phyloP scores from a whole-genome alignment of 352 stramenopile genomes.

The Lagenidium sp. region DNA sequence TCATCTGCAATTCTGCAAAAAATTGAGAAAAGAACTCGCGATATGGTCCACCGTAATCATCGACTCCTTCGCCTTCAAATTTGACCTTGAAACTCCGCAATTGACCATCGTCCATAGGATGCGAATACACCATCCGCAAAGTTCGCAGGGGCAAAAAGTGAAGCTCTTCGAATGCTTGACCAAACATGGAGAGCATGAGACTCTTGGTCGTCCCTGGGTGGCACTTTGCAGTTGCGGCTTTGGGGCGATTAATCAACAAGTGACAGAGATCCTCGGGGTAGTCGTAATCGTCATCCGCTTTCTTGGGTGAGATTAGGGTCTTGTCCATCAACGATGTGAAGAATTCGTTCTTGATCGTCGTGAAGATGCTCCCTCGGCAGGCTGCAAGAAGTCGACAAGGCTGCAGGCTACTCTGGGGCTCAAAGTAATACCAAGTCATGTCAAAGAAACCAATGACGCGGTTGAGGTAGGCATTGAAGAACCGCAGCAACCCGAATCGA shows the following conservation, averaged over 20 bases:
- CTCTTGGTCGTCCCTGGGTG: conserved; percentile 53
- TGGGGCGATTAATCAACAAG: conserved; percentile 78
- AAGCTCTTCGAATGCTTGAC: conserved; percentile 79
- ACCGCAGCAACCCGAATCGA: conserved; percentile 57
- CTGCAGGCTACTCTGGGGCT: conserved; percentile 11
- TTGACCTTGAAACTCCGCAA: conserved; percentile 91
- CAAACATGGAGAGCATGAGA: conserved; percentile 72
- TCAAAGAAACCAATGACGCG: conserved; percentile 70
- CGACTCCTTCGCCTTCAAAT: conserved; percentile 91
- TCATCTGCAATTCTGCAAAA: conserved; percentile 54
- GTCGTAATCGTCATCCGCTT: conserved; percentile 88
- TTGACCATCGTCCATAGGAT: conserved; percentile 90
- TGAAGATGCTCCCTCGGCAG: conserved; percentile 66
- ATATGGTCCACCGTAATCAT: conserved; percentile 93
- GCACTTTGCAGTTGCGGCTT: conserved; percentile 70
- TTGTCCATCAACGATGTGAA: conserved; percentile 63
- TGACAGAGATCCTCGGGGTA: conserved; percentile 86
- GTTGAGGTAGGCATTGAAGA: conserved; percentile 64
- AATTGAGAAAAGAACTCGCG: conserved; percentile 90
- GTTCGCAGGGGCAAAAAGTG: conserved; percentile 70
- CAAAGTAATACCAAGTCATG: conserved; percentile 71
- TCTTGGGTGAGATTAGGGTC: conserved; percentile 67
- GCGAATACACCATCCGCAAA: conserved; percentile 85
- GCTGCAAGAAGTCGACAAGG: conserved; percentile 41
- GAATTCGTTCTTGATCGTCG: conserved; percentile 69